Percentiles rank a stretch among this genome's conserved stretches.
Evolutionary conservation across 176 grass and related monocot genomes (phyloP).

Genomic region (Metroxylon sagu): DNA sequence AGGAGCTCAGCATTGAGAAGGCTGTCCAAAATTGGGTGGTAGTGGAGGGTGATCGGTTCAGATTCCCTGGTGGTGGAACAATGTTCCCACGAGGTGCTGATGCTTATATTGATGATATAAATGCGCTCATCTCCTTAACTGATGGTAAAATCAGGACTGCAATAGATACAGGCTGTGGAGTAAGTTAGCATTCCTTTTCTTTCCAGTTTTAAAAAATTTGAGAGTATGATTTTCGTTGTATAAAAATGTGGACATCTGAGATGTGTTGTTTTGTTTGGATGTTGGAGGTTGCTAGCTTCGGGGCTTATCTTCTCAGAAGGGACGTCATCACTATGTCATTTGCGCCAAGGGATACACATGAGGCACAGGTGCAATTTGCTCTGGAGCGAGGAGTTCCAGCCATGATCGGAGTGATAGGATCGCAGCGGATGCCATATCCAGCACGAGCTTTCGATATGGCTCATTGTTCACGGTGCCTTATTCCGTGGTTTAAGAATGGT

Average conservation of each 20-base stretch:
- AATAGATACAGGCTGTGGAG: constrained; percentile 14
- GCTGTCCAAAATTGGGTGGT: constrained; percentile 6
- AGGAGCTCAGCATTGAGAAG: constrained; percentile 19
- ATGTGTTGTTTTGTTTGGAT: background rate
- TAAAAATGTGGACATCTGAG: too few species aligned
- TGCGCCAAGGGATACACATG: constrained; percentile 11
- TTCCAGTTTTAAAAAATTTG: too few species aligned
- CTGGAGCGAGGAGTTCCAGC: constrained; percentile 16
- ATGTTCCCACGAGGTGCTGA: constrained; percentile 10
- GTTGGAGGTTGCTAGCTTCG: constrained; percentile 15
- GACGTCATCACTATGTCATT: constrained; percentile 15
- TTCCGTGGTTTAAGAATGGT: background rate
- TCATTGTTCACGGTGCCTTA: constrained; percentile 2
- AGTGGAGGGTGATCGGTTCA: constrained; percentile 4
- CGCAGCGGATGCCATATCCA: background rate
- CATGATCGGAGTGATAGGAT: constrained; percentile 16
- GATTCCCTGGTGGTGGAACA: constrained; percentile 6
- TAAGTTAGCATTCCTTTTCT: background rate
- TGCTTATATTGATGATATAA: constrained; percentile 13
- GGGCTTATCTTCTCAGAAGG: constrained; percentile 17
- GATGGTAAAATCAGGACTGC: constrained; percentile 9
- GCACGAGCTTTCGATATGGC: constrained; percentile 5
- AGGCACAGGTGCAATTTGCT: constrained; percentile 15
- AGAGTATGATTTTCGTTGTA: too few species aligned
- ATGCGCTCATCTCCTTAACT: background rate